phyloP scores from a whole-genome alignment of 2,329 filamentous ascomycete genomes.

The Lithohypha guttulata region DNA sequence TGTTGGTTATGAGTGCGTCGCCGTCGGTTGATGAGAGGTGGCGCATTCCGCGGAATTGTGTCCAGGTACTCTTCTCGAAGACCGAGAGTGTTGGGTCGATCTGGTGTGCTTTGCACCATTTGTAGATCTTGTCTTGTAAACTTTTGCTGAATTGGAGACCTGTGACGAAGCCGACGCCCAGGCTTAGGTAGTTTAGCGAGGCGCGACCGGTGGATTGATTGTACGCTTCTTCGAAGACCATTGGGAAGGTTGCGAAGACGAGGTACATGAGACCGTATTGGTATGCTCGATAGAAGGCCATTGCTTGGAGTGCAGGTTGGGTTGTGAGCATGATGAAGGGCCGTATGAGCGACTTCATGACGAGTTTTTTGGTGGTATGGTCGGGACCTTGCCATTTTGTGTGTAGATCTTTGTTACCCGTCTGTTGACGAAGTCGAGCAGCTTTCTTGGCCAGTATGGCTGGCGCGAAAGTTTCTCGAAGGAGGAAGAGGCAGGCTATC shows the following conservation, averaged over 20 bases:
- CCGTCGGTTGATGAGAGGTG: background rate
- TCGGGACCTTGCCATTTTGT: constrained; percentile 22
- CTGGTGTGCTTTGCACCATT: constrained; percentile 6
- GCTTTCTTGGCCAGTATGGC: constrained; percentile 22
- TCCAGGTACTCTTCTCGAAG: constrained; percentile 2
- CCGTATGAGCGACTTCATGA: constrained; percentile 38
- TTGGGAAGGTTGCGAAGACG: constrained; percentile 31
- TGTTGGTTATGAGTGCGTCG: constrained; percentile 23
- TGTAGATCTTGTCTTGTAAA: constrained; percentile 8
- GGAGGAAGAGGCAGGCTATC: constrained; percentile 21
- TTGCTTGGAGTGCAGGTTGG: constrained; percentile 50
- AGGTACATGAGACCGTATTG: constrained; percentile 54
- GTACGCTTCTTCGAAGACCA: constrained; percentile 47
- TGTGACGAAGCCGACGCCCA: constrained; percentile 48
- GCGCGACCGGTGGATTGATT: constrained; percentile 45
- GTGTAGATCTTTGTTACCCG: constrained; percentile 23
- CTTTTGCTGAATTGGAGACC: constrained; percentile 20
- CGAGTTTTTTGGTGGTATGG: constrained; percentile 24
- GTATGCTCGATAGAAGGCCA: constrained; percentile 47
- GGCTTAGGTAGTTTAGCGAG: constrained; percentile 53
- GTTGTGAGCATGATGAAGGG: constrained; percentile 47
- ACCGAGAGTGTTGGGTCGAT: constrained; percentile 3
- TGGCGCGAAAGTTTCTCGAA: constrained; percentile 26
- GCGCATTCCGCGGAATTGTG: background rate
- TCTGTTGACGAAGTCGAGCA: constrained; percentile 18